These are phyloP conservation scores for Marasmius fiardii DNA, from an alignment of 1,284 basidiomycete species.

Conservation along the genomic window DNA sequence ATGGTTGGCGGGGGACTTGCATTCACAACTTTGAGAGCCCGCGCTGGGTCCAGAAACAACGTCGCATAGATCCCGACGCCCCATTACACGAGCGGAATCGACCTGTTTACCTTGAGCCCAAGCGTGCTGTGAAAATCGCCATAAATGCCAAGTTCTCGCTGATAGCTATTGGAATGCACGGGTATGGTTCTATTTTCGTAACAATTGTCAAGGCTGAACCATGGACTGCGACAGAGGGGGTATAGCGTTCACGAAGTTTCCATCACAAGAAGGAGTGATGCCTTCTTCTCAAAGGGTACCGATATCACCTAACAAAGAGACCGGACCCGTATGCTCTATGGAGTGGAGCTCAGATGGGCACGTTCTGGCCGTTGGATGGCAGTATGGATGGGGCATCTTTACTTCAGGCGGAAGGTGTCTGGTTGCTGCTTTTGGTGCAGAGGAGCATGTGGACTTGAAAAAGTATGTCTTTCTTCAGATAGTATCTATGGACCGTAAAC, in stretches of 20 bases:
- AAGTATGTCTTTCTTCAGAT: slow-evolving; percentile 33
- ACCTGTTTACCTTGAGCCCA: slow-evolving; percentile 58
- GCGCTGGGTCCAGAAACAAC: slow-evolving; percentile 72
- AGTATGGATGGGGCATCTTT: slow-evolving; percentile 87
- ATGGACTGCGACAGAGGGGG: slow-evolving; percentile 41
- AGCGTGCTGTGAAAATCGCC: slow-evolving; percentile 59
- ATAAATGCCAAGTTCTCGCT: slow-evolving; percentile 86
- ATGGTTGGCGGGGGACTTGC: slow-evolving; percentile 63
- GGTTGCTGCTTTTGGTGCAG: slow-evolving; percentile 70
- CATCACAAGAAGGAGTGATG: slow-evolving; percentile 49
- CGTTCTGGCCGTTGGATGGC: slow-evolving; percentile 95
- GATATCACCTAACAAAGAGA: slow-evolving; percentile 51
- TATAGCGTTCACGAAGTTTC: slow-evolving; percentile 63
- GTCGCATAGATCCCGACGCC: slow-evolving; percentile 46
- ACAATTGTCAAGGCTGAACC: not conserved
- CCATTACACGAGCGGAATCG: slow-evolving; percentile 22
- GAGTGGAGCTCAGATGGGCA: slow-evolving; percentile 96
- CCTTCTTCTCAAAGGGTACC: slow-evolving; percentile 54
- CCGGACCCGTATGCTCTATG: slow-evolving; percentile 74
- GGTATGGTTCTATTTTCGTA: slow-evolving; percentile 36
- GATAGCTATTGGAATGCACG: slow-evolving; percentile 76
- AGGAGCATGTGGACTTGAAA: slow-evolving; percentile 57
- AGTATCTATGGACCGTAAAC: slow-evolving; percentile 6
- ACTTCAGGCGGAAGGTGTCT: slow-evolving; percentile 88
- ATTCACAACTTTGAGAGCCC: slow-evolving; percentile 67